Conservation (phyloP, 2,329 filamentous ascomycete genomes). For the Phyllosticta citrichinensis region DNA sequence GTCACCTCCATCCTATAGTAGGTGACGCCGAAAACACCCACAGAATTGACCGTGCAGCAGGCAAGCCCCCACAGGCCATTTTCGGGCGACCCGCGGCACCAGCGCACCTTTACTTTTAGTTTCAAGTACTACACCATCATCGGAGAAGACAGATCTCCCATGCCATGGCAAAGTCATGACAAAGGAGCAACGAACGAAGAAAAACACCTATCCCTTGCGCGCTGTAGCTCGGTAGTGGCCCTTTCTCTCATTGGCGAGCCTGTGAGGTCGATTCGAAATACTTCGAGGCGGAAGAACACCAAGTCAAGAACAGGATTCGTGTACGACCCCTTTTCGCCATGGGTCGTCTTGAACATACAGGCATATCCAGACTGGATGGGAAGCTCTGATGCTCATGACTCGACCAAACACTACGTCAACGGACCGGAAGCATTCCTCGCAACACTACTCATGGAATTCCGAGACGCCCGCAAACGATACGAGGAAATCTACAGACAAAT, state of each 20-base stretch:
- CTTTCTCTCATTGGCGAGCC: conserved; percentile 46
- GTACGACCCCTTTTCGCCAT: conserved; percentile 50
- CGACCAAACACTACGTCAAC: conserved; percentile 47
- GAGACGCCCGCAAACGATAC: conserved; percentile 50
- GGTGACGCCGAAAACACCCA: conserved; percentile 25
- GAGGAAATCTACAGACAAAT: conserved; percentile 48
- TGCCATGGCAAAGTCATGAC: conserved; percentile 51
- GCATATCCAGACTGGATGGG: conserved; percentile 51
- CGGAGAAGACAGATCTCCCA: conserved; percentile 44
- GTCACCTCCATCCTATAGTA: conserved; percentile 19
- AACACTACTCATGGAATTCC: conserved; percentile 49
- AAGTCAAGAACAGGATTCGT: conserved; percentile 41
- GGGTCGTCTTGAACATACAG: conserved; percentile 50
- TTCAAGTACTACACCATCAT: conserved; percentile 58
- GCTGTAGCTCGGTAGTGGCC: conserved; percentile 51
- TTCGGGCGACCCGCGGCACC: conserved; percentile 35
- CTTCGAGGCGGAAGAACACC: conserved; percentile 33
- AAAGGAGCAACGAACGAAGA: conserved; percentile 23
- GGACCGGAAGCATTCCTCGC: conserved; percentile 53
- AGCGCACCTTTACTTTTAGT: conserved; percentile 51
- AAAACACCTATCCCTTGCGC: conserved; percentile 48
- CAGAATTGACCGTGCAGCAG: conserved; percentile 3
- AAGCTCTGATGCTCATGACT: conserved; percentile 46
- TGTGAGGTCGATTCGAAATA: conserved; percentile 40
- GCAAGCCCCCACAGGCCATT: conserved; percentile 35